These are phyloP conservation scores for Phytophthora litchii DNA, from an alignment of 352 stramenopile species.

Conservation along the genomic window DNA sequence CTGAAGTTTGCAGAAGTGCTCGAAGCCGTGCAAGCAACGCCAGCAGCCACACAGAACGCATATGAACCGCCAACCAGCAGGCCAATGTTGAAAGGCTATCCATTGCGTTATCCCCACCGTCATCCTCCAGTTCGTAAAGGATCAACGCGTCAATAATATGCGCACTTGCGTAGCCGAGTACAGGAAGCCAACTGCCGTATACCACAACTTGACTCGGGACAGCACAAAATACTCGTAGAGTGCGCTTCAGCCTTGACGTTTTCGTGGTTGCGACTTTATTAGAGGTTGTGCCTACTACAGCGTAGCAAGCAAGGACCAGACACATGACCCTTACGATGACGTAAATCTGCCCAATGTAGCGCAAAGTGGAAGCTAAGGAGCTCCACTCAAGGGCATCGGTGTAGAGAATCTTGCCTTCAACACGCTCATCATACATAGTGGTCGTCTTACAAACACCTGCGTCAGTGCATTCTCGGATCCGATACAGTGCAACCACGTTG, in stretches of 20 bases:
- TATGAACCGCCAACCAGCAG: slow-evolving; percentile 48
- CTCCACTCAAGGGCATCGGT: slow-evolving; percentile 62
- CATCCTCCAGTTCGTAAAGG: slow-evolving; percentile 56
- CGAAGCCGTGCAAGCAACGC: slow-evolving; percentile 48
- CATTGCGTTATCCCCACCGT: slow-evolving; percentile 40
- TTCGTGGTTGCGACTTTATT: not conserved
- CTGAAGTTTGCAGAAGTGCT: slow-evolving; percentile 54
- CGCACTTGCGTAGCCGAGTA: slow-evolving; percentile 52
- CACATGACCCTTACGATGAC: slow-evolving; percentile 43
- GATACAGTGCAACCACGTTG: slow-evolving; percentile 52
- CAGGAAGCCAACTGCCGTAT: slow-evolving; percentile 57
- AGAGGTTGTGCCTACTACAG: slow-evolving; percentile 22
- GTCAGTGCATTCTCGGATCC: slow-evolving; percentile 38
- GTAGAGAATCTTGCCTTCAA: slow-evolving; percentile 57
- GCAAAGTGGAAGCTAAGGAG: slow-evolving; percentile 48
- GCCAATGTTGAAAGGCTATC: slow-evolving; percentile 42
- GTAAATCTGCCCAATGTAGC: slow-evolving; percentile 54
- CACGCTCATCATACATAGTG: slow-evolving; percentile 46
- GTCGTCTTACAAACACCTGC: slow-evolving; percentile 32
- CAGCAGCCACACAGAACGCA: slow-evolving; percentile 58
- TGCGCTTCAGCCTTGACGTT: slow-evolving; percentile 15
- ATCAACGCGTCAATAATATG: slow-evolving; percentile 60
- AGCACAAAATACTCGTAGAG: slow-evolving; percentile 48
- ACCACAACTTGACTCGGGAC: slow-evolving; percentile 58
- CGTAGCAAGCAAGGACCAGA: slow-evolving; percentile 40